Evolutionary conservation across 1,284 basidiomycete species (phyloP).

Genomic region (Stygiomarasmius scandens): DNA sequence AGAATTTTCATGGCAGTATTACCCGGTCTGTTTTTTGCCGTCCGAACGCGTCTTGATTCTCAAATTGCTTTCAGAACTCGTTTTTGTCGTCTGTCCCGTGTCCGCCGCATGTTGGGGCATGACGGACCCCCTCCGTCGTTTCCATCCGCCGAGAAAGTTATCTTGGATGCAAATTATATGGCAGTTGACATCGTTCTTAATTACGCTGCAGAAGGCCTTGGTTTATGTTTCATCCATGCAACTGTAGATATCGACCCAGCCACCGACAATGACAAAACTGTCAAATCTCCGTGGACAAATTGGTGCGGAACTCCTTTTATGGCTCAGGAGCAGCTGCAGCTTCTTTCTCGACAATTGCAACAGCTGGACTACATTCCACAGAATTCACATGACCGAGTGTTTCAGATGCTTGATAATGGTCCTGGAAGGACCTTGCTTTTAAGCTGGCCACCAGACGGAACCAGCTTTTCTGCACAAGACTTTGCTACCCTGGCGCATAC

Average conservation of each 20-base stretch:
- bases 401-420: constrained; percentile 76
- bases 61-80: constrained; percentile 58
- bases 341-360: constrained; percentile 65
- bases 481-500: constrained; percentile 82
- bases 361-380: constrained; percentile 53
- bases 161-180: constrained; percentile 81
- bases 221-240: constrained; percentile 95
- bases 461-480: constrained; percentile 23
- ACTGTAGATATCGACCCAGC: constrained; percentile 73
- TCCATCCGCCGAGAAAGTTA: constrained; percentile 68
- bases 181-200: constrained; percentile 93
- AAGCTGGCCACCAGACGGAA: constrained; percentile 84
- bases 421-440: constrained; percentile 66
- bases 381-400: constrained; percentile 60
- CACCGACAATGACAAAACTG: constrained; percentile 77
- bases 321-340: constrained; percentile 54
- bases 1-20: constrained; percentile 88
- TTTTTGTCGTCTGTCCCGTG: constrained; percentile 70
- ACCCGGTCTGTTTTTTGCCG: constrained; percentile 64
- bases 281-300: constrained; percentile 84
- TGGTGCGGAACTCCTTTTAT: constrained; percentile 87
- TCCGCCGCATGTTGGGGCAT: constrained; percentile 70
- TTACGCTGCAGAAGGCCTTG: constrained; percentile 89
- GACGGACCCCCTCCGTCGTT: constrained; percentile 54
- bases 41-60: constrained; percentile 10